Conservation (phyloP, 768 basidiomycete genomes). For the Leucocoprinus leucothites region DNA sequence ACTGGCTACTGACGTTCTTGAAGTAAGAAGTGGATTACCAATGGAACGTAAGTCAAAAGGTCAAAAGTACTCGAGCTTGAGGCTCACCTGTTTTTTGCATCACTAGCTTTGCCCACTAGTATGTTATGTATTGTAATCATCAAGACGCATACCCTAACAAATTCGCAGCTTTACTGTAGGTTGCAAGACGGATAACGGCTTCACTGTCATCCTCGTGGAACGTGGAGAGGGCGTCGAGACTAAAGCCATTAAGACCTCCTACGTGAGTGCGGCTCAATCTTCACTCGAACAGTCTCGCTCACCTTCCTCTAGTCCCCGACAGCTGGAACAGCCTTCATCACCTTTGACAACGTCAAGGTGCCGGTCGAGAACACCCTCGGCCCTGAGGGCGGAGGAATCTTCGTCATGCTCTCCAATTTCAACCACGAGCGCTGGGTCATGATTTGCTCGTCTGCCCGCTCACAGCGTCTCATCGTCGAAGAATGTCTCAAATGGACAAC, state of each 20-base stretch:
- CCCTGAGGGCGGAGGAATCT: slow-evolving; percentile 66
- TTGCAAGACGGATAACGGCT: slow-evolving; percentile 63
- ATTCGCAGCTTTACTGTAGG: slow-evolving; percentile 58
- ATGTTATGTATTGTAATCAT: slow-evolving; percentile 17
- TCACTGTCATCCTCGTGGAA: slow-evolving; percentile 86
- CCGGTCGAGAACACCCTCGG: slow-evolving; percentile 85
- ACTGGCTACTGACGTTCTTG: background rate
- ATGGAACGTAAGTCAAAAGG: slow-evolving; percentile 48
- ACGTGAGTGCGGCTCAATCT: slow-evolving; percentile 24
- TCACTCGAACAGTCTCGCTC: background rate
- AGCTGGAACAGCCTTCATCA: slow-evolving; percentile 79
- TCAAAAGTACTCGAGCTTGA: background rate
- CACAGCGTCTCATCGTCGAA: slow-evolving; percentile 45
- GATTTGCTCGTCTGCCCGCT: slow-evolving; percentile 67
- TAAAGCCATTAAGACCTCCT: slow-evolving; percentile 77
- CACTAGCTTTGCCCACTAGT: slow-evolving; percentile 41
- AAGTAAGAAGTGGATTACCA: slow-evolving; percentile 85
- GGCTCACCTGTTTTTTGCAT: background rate
- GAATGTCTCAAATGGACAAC: slow-evolving; percentile 57
- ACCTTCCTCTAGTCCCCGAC: slow-evolving; percentile 49
- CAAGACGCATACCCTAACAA: background rate
- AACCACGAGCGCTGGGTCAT: slow-evolving; percentile 96
- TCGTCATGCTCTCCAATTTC: slow-evolving; percentile 72
- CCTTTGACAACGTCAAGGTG: slow-evolving; percentile 79
- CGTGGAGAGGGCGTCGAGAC: slow-evolving; percentile 82